These are phyloP conservation scores for Mucor plumbeus DNA, from an alignment of 371 early-diverging fungal genomes.

Conservation along the genomic window DNA sequence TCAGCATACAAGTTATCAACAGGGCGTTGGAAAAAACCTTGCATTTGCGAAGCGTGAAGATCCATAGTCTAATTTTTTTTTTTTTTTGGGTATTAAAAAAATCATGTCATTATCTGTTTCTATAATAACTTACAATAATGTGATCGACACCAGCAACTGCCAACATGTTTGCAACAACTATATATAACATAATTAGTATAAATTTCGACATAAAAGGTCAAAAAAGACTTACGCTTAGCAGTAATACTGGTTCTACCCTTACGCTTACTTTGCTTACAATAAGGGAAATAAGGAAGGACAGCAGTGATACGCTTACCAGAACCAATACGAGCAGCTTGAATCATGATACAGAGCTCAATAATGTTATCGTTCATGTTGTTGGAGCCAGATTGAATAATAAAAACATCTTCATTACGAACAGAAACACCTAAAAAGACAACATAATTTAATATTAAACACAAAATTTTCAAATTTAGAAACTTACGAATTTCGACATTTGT, in stretches of 20 bases:
- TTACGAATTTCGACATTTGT: conserved; percentile 68
- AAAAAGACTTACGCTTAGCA: conserved; percentile 77
- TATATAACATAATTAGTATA: background rate
- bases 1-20: conserved; percentile 96
- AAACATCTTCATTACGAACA: conserved; percentile 96
- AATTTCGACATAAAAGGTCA: background rate
- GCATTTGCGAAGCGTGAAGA: conserved; percentile 92
- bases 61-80: conserved; percentile 79
- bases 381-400: conserved; percentile 94
- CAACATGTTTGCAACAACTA: conserved; percentile 95
- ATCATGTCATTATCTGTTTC: background rate
- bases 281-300: conserved; percentile 95
- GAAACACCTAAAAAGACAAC: conserved; percentile 70
- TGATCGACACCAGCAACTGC: conserved; percentile 96
- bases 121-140: conserved; percentile 70
- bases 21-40: conserved; percentile 95
- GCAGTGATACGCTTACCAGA: conserved; percentile 90
- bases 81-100: conserved; percentile 4
- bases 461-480: background rate
- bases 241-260: conserved; percentile 96
- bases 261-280: conserved; percentile 96
- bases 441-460: background rate
- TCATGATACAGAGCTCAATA: conserved; percentile 96
- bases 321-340: conserved; percentile 91
- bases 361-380: conserved; percentile 91